Base-by-base conservation (phyloP, 2,329 filamentous ascomycete species). In the Aspergillus neoniger region DNA sequence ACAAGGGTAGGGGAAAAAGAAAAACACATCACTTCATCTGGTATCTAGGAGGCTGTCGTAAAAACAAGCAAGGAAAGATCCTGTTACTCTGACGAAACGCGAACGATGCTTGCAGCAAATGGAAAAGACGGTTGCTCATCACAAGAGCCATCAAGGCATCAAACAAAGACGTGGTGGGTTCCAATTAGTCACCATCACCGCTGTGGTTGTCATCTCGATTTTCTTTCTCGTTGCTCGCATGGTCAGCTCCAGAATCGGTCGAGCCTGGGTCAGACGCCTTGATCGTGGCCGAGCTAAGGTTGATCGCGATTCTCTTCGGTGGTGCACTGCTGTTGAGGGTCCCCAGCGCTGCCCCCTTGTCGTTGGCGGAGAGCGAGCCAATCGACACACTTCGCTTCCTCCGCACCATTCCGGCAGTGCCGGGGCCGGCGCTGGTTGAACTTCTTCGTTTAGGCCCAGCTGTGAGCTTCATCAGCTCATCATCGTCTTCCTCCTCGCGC, bases 401-500 rank as follows among this genome's bases (percentile, higher is more conserved):
- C 48, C 72, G 67, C 25, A 77, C 38, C 10, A 70, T 64, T 8
- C 74, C 73, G 14, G 72, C 68, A 50, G 73, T 72, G 23, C 68
- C 67, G 5, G 72, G 69, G 52, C 73, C 75, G 52, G 74, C 71
- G 36, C 71, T 72, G 12, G 71, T 77, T 12, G 79, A 81, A 60
- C 77, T 81, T 60, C 80, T 74, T 55, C 80, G 75, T 66, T 81
- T 81, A 1, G 77, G 74, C 23, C 75, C 77, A 9, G 75, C 73
- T 65, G 91, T 87, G 68, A 97, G 83, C 77, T 95, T 96, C 57
- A 88, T 88, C n/a, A 98, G 79, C 70, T 94, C 91, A 65, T 97
- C 93, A 58, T 96, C 93, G 49, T 97, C 94, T 63, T 97, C 94
- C 72, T 96, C 93, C 68, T 83, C 80, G 47, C 95, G 86, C 51